A percentile compares a stretch with the other conserved stretches of the same genome.
Evolutionary conservation across 306 rosid genomes (phyloP).

Genomic region (Gastrolobium villosum): DNA sequence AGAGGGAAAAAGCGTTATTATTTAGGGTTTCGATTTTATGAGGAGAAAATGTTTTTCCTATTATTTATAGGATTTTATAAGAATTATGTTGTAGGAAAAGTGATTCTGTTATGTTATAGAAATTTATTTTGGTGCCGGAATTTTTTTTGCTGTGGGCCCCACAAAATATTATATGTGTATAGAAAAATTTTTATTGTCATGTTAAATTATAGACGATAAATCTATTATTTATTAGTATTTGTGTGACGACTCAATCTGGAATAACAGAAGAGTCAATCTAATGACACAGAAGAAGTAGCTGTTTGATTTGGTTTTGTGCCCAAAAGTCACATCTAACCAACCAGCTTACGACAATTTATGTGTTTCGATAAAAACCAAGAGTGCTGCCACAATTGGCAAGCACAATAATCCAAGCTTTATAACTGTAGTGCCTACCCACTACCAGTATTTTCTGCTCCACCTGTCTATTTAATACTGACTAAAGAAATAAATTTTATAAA

Average conservation of each 20-base stretch:
- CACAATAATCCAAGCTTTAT: slow-evolving; percentile 6
- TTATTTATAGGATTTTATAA: too few species aligned
- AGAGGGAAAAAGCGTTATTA: slow-evolving; percentile 11
- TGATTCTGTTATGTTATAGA: too few species aligned
- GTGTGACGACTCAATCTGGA: background rate
- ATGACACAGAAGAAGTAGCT: background rate
- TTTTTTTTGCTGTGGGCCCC: too few species aligned
- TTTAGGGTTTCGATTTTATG: too few species aligned
- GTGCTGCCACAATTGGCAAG: background rate
- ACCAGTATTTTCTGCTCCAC: background rate
- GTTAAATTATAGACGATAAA: too few species aligned
- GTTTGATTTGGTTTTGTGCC: slow-evolving; percentile 23
- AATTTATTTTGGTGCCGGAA: too few species aligned
- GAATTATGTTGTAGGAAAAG: too few species aligned
- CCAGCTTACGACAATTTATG: slow-evolving; percentile 4
- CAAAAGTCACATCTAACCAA: background rate
- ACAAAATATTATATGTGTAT: too few species aligned
- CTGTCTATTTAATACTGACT: background rate
- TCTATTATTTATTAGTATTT: too few species aligned
- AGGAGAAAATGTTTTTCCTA: too few species aligned
- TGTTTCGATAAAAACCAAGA: background rate
- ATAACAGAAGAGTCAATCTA: background rate
- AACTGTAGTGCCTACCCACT: background rate
- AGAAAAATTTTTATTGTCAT: too few species aligned
- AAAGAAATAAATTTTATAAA: too few species aligned